Evolutionary conservation across 23 red algal species (phyloP), one percentile per base, ranked within the genome.

Genomic region (Gracilaria vermiculophylla): DNA sequence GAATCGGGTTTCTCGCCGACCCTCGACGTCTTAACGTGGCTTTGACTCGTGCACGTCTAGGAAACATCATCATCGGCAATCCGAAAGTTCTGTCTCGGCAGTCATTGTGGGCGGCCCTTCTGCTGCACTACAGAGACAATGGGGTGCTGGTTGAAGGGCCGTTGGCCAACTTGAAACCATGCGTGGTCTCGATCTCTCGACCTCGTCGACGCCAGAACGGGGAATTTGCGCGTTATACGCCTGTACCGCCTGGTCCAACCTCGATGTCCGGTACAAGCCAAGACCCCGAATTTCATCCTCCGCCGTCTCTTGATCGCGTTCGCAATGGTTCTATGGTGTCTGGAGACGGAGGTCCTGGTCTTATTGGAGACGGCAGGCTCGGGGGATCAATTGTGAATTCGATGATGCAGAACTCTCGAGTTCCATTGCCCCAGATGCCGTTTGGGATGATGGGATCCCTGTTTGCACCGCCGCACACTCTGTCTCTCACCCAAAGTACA

Each of bases 21-120:
- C 87, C 87, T 36, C 88, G 96, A n/a, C 88, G 96, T n/a, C 62
- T 98, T 34, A 98, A 98, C 69, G 96, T 98, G 41, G 92, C 96
- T 33, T 52, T 98, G 43, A 98, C 96, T 5, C 80, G 96, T 49
- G 87, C 96, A 42, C 93, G 92, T 2, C 79, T 92, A 7, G 82
- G 82, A 50, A 86, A 95, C 37, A 56, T 96, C 0, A 83, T 98
- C 54, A 76, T 94, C 20, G 96, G 96, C 25, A 92, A 98, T 44
- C 88, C 89, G 21, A 93, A 93, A 55, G 89, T 91, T 51, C 73
- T 98, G 16, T 90, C 80, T 10, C 62, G 89, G 4, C 82, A 92
- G 53, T 69, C 78, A 17, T 47, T 97, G 48, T 97, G 95, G 95
- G 89, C 95, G 19, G 64, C 58, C 24, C 90, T 97, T 3, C 73